A percentile compares a stretch with the other conserved stretches of the same genome.
These are phyloP conservation scores for Sorghum bicolor DNA, from an alignment of 176 grass and related monocot species.

Conservation along the genomic window Sorghum_bicolor_NCBIv3 NC_012877.2:5541001-5541500, in stretches of 20 bases:
- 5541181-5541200: slow-evolving; percentile 79
- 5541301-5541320: slow-evolving; percentile 60
- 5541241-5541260: not conserved
- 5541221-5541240: too few relatives aligned
- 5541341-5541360: slow-evolving; percentile 75
- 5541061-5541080: slow-evolving; percentile 83
- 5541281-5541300: slow-evolving; percentile 27
- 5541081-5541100: slow-evolving; percentile 71
- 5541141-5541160: slow-evolving; percentile 89
- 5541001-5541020: slow-evolving; percentile 77
- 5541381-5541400: slow-evolving; percentile 94
- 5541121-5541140: slow-evolving; percentile 90
- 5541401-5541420: slow-evolving; percentile 73
- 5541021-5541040: slow-evolving; percentile 93
- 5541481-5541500: slow-evolving; percentile 84
- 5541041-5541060: slow-evolving; percentile 68
- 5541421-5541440: slow-evolving; percentile 73
- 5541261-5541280: slow-evolving; percentile 1
- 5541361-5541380: slow-evolving; percentile 61
- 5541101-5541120: slow-evolving; percentile 73
- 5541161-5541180: slow-evolving; percentile 68
- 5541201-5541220: slow-evolving; percentile 97
- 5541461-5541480: slow-evolving; percentile 65
- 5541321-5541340: slow-evolving; percentile 96
- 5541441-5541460: slow-evolving; percentile 72